These are phyloP conservation scores for Geotrichum aggregatum DNA, from an alignment of 1,139 yeast species.

Conservation along the genomic window DNA sequence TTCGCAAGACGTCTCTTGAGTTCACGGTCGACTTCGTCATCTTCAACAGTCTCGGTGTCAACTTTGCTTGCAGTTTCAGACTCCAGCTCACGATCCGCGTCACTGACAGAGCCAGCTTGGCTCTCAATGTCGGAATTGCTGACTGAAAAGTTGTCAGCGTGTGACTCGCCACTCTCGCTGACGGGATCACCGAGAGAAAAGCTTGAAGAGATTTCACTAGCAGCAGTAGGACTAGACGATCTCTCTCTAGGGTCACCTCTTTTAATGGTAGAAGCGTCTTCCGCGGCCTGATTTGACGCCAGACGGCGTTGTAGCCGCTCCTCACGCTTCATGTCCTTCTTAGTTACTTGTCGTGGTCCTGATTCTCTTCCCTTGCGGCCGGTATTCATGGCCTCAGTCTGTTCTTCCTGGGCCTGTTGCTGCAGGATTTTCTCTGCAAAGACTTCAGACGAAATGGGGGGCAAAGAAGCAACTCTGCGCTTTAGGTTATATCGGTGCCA, in stretches of 20 bases:
- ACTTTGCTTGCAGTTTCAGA: slow-evolving; percentile 19
- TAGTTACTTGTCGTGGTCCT: slow-evolving; percentile 37
- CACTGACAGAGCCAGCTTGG: slow-evolving; percentile 32
- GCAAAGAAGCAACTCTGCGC: slow-evolving; percentile 80
- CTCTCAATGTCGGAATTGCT: slow-evolving; percentile 35
- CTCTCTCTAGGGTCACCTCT: slow-evolving; percentile 9
- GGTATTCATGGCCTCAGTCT: slow-evolving; percentile 47
- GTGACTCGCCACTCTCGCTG: slow-evolving; percentile 30
- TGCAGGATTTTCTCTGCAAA: slow-evolving; percentile 71
- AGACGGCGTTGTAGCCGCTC: slow-evolving; percentile 32
- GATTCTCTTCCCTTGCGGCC: slow-evolving; percentile 29
- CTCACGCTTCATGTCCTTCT: slow-evolving; percentile 40
- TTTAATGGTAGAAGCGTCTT: slow-evolving; percentile 14
- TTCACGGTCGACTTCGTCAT: slow-evolving; percentile 37
- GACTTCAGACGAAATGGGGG: slow-evolving; percentile 72
- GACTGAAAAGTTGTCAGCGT: slow-evolving; percentile 34
- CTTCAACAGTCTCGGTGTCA: slow-evolving; percentile 31
- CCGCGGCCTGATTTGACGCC: slow-evolving; percentile 23
- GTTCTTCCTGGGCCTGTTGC: slow-evolving; percentile 37
- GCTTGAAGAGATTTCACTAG: slow-evolving; percentile 54
- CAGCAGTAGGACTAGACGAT: slow-evolving; percentile 19
- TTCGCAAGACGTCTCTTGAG: slow-evolving; percentile 41
- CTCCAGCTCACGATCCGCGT: slow-evolving; percentile 20
- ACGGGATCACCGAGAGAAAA: slow-evolving; percentile 62
- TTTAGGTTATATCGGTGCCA: slow-evolving; percentile 94